Conservation (phyloP, 768 basidiomycete genomes). For the Zangia roseola region DNA sequence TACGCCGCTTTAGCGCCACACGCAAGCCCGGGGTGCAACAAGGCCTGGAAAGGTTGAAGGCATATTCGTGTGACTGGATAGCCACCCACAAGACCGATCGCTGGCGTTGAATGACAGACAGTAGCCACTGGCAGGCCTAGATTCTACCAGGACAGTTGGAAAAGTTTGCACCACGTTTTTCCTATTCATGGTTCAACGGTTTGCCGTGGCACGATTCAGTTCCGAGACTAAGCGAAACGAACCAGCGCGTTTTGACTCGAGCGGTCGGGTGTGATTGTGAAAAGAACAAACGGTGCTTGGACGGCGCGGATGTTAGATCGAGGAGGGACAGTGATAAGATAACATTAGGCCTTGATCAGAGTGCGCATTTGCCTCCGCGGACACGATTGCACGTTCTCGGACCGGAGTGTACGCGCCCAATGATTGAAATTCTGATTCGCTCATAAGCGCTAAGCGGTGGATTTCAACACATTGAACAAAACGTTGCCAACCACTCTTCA, state of each 20-base stretch:
- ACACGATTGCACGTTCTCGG: not conserved
- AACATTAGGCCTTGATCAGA: constrained; percentile 16
- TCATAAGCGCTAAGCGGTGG: not conserved
- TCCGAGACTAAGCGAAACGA: constrained; percentile 2
- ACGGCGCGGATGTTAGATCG: constrained; percentile 16
- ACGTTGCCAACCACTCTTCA: constrained; percentile 5
- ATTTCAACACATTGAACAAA: not conserved
- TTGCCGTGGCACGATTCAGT: not conserved
- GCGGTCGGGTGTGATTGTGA: not conserved
- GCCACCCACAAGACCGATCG: constrained; percentile 8
- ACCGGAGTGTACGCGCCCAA: not conserved
- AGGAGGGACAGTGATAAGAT: constrained; percentile 26
- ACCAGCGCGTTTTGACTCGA: not conserved
- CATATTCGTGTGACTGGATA: not conserved
- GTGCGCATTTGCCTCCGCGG: constrained; percentile 22
- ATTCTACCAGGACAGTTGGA: not conserved
- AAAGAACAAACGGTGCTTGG: constrained; percentile 15
- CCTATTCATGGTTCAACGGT: not conserved
- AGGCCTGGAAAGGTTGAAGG: not conserved
- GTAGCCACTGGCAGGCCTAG: constrained; percentile 1
- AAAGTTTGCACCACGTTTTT: not conserved
- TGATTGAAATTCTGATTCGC: too few relatives aligned
- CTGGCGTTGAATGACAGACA: constrained; percentile 15
- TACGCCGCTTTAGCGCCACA: constrained; percentile 20
- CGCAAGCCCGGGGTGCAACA: not conserved